Conservation (phyloP, 2,329 filamentous ascomycete genomes). For the Fusarium sp. region DNA sequence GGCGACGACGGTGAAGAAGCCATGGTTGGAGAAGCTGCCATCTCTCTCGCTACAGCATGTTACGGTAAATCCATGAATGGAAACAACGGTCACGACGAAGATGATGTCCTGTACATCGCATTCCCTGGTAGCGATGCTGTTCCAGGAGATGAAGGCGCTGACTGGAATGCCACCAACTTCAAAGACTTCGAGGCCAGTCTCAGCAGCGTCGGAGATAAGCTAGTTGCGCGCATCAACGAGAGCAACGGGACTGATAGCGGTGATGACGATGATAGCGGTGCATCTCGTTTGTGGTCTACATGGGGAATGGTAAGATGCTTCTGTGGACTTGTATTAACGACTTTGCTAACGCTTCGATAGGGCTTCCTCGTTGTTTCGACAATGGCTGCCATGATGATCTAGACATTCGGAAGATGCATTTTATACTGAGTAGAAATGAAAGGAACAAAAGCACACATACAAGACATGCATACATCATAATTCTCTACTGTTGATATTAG, state of each 20-base stretch:
- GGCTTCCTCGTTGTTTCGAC: slow-evolving; percentile 39
- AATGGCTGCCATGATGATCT: slow-evolving; percentile 45
- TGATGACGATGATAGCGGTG: slow-evolving; percentile 9
- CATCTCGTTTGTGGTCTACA: slow-evolving; percentile 15
- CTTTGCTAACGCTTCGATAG: slow-evolving; percentile 32
- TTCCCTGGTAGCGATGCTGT: slow-evolving; percentile 69
- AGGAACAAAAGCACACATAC: neutral
- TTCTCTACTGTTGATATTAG: neutral
- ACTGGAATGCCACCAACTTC: slow-evolving; percentile 65
- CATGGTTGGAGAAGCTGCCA: slow-evolving; percentile 67
- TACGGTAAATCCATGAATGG: slow-evolving; percentile 66
- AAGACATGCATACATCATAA: neutral
- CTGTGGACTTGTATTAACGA: neutral
- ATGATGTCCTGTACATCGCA: slow-evolving; percentile 72
- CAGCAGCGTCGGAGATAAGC: slow-evolving; percentile 60
- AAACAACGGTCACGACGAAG: slow-evolving; percentile 65
- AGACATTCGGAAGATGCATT: slow-evolving; percentile 27
- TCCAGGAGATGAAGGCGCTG: slow-evolving; percentile 64
- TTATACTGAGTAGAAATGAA: slow-evolving; percentile 1
- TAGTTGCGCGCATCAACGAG: slow-evolving; percentile 57
- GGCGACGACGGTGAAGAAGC: slow-evolving; percentile 62
- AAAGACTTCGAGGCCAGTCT: slow-evolving; percentile 67
- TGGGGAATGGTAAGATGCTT: slow-evolving; percentile 11
- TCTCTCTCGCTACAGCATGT: slow-evolving; percentile 69
- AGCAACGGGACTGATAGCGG: neutral